Percentiles rank a stretch among this genome's conserved stretches.
These are phyloP conservation scores for Fusarium globosum DNA, from an alignment of 2,329 filamentous ascomycete genomes.

Conservation along the genomic window DNA sequence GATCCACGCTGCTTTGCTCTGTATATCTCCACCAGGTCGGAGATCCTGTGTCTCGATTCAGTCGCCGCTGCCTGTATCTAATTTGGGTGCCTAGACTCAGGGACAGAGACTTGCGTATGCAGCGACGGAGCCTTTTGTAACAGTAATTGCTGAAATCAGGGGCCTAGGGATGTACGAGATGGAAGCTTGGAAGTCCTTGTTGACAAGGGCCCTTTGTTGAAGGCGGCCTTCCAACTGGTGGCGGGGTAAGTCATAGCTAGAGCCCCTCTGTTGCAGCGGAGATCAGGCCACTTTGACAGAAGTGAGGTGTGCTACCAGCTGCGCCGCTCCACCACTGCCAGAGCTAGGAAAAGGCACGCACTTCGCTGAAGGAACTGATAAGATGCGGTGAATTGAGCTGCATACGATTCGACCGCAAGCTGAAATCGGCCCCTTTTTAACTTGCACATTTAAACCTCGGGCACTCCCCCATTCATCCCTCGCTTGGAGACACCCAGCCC, in stretches of 20 bases:
- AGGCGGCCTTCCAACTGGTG: not conserved
- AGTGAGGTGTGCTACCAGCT: not conserved
- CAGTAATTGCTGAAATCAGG: not conserved
- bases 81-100: not conserved
- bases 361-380: not conserved
- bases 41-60: not conserved
- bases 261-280: conserved; percentile 6
- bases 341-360: conserved; percentile 20
- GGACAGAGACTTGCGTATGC: not conserved
- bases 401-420: conserved; percentile 17
- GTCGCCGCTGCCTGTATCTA: not conserved
- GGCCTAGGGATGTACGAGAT: not conserved
- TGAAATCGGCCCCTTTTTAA: conserved; percentile 3
- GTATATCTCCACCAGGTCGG: conserved; percentile 1
- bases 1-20: conserved; percentile 5
- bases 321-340: conserved; percentile 21
- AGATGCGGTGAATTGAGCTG: conserved; percentile 43
- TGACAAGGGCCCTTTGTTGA: not conserved
- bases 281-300: conserved; percentile 27
- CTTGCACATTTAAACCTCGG: conserved; percentile 4
- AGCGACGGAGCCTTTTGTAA: not conserved
- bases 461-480: not conserved
- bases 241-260: conserved; percentile 17
- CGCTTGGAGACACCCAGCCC: not conserved
- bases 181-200: not conserved